Percentiles rank a stretch among this genome's conserved stretches.
Evolutionary conservation across 2,329 filamentous ascomycete species (phyloP).

Genomic region (Penicillium glabrum): DNA sequence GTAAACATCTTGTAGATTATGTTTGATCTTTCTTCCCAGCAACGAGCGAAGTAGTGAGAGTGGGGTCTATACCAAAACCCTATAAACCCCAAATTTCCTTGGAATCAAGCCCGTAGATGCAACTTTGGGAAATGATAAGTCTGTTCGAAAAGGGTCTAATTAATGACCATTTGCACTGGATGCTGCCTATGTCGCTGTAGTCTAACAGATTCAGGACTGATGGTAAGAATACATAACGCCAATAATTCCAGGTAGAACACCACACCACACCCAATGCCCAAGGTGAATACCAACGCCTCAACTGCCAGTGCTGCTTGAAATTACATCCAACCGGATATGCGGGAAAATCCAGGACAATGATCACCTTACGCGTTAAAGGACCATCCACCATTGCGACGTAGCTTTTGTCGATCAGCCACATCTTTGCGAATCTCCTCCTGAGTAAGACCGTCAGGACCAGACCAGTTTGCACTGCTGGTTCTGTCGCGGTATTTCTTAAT

Average conservation of each 20-base stretch:
- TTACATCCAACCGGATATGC: background rate
- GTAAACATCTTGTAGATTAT: background rate
- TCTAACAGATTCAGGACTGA: constrained; percentile 6
- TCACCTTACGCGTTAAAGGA: constrained; percentile 50
- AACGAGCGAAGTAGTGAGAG: too few relatives aligned
- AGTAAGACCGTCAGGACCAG: constrained; percentile 74
- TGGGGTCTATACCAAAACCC: too few relatives aligned
- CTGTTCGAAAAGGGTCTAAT: constrained; percentile 8
- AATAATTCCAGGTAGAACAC: constrained; percentile 2
- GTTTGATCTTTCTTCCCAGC: too few relatives aligned
- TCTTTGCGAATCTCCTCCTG: constrained; percentile 84
- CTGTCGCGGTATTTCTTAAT: constrained; percentile 85
- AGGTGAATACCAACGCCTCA: constrained; percentile 5
- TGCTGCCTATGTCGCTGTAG: constrained; percentile 13
- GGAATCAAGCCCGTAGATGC: too few relatives aligned
- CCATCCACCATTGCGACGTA: constrained; percentile 84
- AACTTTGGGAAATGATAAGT: background rate
- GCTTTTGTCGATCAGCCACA: constrained; percentile 72
- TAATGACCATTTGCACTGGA: constrained; percentile 12
- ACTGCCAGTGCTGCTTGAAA: constrained; percentile 7
- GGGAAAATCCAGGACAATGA: background rate
- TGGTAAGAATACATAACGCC: constrained; percentile 17
- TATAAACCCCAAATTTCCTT: too few relatives aligned
- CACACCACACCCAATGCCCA: constrained; percentile 11
- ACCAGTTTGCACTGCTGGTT: constrained; percentile 95